These are phyloP conservation scores for Rostrohypoxylon terebratum DNA, from an alignment of 495 filamentous ascomycete species.

Conservation along the genomic window DNA sequence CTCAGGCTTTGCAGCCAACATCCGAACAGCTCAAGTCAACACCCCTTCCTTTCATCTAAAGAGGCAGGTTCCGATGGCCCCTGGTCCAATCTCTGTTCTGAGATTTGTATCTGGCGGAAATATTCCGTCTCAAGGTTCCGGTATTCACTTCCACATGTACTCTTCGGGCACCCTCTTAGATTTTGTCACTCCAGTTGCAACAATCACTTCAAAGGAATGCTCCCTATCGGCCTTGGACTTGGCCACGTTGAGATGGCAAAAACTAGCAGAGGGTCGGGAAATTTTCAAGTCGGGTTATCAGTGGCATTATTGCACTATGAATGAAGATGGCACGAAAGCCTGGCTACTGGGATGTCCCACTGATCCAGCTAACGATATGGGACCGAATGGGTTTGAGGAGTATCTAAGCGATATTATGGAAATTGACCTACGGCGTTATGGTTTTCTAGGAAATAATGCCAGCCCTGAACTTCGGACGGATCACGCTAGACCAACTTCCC, in stretches of 20 bases:
- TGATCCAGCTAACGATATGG: slow-evolving; percentile 68
- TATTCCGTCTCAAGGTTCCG: slow-evolving; percentile 86
- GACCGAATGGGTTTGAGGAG: slow-evolving; percentile 74
- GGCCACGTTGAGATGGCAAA: slow-evolving; percentile 88
- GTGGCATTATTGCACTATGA: slow-evolving; percentile 97
- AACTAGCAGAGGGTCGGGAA: slow-evolving; percentile 90
- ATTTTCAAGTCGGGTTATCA: slow-evolving; percentile 88
- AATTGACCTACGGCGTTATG: slow-evolving; percentile 86
- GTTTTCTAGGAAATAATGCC: slow-evolving; percentile 83
- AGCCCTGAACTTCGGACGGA: slow-evolving; percentile 69
- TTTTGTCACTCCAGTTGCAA: slow-evolving; percentile 90
- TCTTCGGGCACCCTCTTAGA: slow-evolving; percentile 93
- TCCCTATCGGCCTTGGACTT: slow-evolving; percentile 90
- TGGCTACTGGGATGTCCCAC: slow-evolving; percentile 94
- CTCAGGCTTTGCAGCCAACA: slow-evolving; percentile 88
- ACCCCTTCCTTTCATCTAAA: slow-evolving; percentile 74
- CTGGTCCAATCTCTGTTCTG: slow-evolving; percentile 88
- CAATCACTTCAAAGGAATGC: slow-evolving; percentile 84
- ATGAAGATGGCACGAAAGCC: slow-evolving; percentile 91
- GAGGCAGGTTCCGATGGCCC: slow-evolving; percentile 74
- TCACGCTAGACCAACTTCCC: slow-evolving; percentile 61
- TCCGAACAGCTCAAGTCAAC: slow-evolving; percentile 84
- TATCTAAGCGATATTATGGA: slow-evolving; percentile 93
- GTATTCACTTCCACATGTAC: slow-evolving; percentile 94
- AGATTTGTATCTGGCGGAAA: slow-evolving; percentile 90